Base-by-base conservation (phyloP, 305 asterid genomes). In the Fraxinus paxiana region DNA sequence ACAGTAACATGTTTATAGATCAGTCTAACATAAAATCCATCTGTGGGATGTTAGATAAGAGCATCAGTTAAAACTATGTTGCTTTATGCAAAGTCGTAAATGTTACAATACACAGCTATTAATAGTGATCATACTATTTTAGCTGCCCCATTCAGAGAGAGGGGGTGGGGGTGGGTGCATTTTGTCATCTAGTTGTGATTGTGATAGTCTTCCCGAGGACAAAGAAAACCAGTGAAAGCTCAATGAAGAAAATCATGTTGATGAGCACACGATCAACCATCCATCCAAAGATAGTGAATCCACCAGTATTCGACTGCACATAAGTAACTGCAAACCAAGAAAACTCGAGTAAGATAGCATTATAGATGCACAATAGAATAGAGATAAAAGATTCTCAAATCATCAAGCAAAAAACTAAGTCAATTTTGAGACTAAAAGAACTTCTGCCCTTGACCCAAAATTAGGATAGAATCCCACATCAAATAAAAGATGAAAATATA, bases 241-340 rank as follows among this genome's bases (percentile, higher is more conserved):
- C 94, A 3, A 89, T 88, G 91, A 93, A 93, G 92, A 93, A 93
- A 81, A 92, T 84, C 34, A 95, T 93, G 83, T 92, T 90, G 61
- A 90, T 80, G 59, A 92, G 93, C 83, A 89, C 75, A 63, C 97
- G 89, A 79, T 93, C 97, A 79, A 93, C 89, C 71, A 86, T 80
- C 95, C 97, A 93, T 56, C 97, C 97, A 26, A 88, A 93, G 67
- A 93, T 86, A n/a, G 95, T 93, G 84, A 93, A 90, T 65, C 97
- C 97, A 26, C 97, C 91, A 0, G 97, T 84, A 85, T 90, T 91
- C 41, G 96, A 88, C 87, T 88, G 92, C 75, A 93, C 92, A 79
- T 92, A 92, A 5, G 92, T 82, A 73, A 93, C 96, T 92, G 89
- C 91, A 88, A 78, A 77, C 78, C 48, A 38, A 71, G 28, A 51